Conservation (phyloP, 2,329 filamentous ascomycete species). For the Metarhizium guizhouense region DNA sequence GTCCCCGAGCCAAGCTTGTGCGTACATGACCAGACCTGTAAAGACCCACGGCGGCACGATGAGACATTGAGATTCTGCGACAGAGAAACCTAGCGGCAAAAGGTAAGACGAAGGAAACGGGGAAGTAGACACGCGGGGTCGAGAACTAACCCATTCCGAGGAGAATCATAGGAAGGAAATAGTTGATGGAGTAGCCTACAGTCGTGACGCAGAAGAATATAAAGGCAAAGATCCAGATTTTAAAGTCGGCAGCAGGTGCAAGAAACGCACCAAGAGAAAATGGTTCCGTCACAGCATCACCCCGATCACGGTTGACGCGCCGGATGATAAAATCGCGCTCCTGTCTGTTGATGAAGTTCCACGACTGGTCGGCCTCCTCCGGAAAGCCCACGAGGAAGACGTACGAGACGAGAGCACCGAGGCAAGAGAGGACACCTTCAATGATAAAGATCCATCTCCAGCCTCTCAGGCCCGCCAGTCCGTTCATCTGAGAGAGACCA, state of each 20-base stretch:
- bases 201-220: slow-evolving; percentile 3
- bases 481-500: not conserved
- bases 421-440: not conserved
- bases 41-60: slow-evolving; percentile 16
- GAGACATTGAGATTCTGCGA: slow-evolving; percentile 12
- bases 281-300: not conserved
- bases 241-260: not conserved
- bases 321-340: not conserved
- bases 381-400: not conserved
- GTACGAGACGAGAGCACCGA: not conserved
- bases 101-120: too few relatives aligned
- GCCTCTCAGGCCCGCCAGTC: slow-evolving; percentile 2
- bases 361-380: not conserved
- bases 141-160: slow-evolving; percentile 1
- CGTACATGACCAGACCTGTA: slow-evolving; percentile 11
- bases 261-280: not conserved
- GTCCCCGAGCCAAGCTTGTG: slow-evolving; percentile 12
- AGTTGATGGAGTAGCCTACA: slow-evolving; percentile 11
- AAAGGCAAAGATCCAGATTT: slow-evolving; percentile 1
- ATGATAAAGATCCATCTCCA: slow-evolving; percentile 8
- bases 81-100: slow-evolving; percentile 7
- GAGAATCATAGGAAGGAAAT: slow-evolving; percentile 15
- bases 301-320: not conserved
- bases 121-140: too few relatives aligned
- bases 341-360: not conserved